Conservation (phyloP, 169 alveolate genomes). For the Blepharisma undulans region DNA sequence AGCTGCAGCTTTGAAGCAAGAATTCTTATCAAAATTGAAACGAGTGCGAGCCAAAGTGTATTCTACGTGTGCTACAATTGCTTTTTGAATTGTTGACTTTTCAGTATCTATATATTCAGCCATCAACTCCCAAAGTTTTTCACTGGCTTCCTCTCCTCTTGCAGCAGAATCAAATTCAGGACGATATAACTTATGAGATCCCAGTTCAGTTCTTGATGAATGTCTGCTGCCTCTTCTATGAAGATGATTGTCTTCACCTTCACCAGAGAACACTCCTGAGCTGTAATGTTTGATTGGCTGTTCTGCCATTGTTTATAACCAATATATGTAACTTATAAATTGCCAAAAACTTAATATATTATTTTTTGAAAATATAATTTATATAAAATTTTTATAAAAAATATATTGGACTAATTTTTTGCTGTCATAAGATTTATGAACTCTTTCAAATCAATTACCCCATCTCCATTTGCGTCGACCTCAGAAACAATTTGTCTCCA, state of each 20-base stretch:
- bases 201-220: background rate
- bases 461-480: constrained; percentile 43
- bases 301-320: background rate
- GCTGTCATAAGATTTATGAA: constrained; percentile 17
- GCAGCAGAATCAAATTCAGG: constrained; percentile 28
- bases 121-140: constrained; percentile 40
- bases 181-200: constrained; percentile 37
- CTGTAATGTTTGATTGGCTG: background rate
- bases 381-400: too few species aligned
- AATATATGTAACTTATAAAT: background rate
- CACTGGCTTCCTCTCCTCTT: constrained; percentile 3
- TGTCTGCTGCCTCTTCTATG: background rate
- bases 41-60: constrained; percentile 94
- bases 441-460: constrained; percentile 29
- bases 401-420: background rate
- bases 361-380: too few species aligned
- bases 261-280: background rate
- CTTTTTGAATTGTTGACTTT: background rate
- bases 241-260: background rate
- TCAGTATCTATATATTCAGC: constrained; percentile 38
- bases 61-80: constrained; percentile 80
- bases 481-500: constrained; percentile 31
- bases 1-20: constrained; percentile 91
- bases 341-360: background rate
- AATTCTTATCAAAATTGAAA: constrained; percentile 87